Conservation (phyloP, 2,329 filamentous ascomycete genomes). For the Immersiporthe knoxdaviesiana region DNA sequence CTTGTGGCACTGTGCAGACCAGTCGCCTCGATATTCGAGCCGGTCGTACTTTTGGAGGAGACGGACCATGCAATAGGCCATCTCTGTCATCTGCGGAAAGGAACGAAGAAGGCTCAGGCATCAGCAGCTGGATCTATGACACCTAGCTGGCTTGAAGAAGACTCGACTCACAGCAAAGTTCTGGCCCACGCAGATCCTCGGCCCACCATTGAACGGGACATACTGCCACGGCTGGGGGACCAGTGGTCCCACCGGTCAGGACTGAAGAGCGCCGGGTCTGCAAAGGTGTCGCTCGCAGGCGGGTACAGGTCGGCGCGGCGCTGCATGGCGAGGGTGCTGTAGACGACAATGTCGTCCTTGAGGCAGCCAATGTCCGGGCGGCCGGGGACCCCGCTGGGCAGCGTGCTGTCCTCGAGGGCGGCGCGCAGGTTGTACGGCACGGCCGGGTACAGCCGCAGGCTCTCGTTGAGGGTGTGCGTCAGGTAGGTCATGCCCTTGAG, state of each 20-base stretch:
- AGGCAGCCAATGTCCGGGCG: constrained; percentile 34
- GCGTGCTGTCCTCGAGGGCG: constrained; percentile 34
- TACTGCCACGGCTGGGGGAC: constrained; percentile 41
- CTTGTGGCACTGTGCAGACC: constrained; percentile 48
- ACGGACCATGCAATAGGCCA: constrained; percentile 41
- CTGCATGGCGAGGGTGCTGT: constrained; percentile 37
- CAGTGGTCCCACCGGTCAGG: constrained; percentile 38
- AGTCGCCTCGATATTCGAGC: constrained; percentile 53
- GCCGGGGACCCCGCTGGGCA: constrained; percentile 32
- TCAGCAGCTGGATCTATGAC: neutral
- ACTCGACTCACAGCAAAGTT: constrained; percentile 58
- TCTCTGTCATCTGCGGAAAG: constrained; percentile 16
- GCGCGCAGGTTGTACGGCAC: constrained; percentile 37
- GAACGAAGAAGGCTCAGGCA: neutral
- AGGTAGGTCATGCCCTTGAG: constrained; percentile 54
- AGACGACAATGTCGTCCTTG: constrained; percentile 34
- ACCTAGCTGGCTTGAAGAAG: too few relatives aligned
- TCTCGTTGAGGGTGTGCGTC: constrained; percentile 49
- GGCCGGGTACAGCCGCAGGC: constrained; percentile 36
- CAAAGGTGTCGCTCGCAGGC: constrained; percentile 32
- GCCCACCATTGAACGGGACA: constrained; percentile 44
- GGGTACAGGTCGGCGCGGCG: constrained; percentile 37
- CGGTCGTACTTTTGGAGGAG: constrained; percentile 63
- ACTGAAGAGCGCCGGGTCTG: constrained; percentile 35
- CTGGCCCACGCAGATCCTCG: constrained; percentile 58